phyloP scores from a whole-genome alignment of 768 basidiomycete genomes.

The Mycena filopes region DNA sequence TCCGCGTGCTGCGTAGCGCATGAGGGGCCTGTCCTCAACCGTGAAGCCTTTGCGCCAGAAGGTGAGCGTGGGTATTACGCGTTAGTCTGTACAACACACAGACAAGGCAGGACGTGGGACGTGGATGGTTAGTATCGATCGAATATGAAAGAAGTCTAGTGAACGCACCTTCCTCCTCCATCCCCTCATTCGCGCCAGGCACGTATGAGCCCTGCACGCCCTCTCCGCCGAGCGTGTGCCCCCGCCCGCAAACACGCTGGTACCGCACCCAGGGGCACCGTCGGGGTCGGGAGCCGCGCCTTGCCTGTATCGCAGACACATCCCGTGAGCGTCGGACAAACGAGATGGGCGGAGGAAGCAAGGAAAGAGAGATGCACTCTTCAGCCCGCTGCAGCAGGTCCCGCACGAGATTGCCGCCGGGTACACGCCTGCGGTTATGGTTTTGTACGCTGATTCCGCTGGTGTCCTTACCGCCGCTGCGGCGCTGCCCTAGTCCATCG shows the following conservation, averaged over 20 bases:
- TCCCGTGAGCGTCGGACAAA: no score
- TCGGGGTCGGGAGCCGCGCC: constrained; percentile 2
- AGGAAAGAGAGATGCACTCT: constrained; percentile 51
- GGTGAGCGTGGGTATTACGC: constrained; percentile 52
- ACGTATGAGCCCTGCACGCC: not conserved
- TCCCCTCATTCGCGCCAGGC: constrained; percentile 37
- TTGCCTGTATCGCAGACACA: constrained; percentile 19
- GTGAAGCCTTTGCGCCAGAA: not conserved
- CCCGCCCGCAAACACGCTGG: constrained; percentile 9
- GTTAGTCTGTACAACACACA: constrained; percentile 40
- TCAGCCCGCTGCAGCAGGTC: constrained; percentile 71
- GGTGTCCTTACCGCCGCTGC: no score
- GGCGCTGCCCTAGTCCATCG: no score
- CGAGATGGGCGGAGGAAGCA: no score
- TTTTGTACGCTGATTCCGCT: constrained; percentile 79
- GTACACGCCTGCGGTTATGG: constrained; percentile 53
- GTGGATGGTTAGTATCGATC: no score
- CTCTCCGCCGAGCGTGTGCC: not conserved
- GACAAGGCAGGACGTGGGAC: no score
- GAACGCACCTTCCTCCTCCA: not conserved
- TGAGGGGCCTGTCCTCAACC: not conserved
- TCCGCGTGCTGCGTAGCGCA: not conserved
- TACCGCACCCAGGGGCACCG: not conserved
- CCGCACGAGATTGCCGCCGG: constrained; percentile 51
- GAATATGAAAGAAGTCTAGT: no score